A percentile compares a stretch with the other conserved stretches of the same genome.
phyloP scores from a whole-genome alignment of 257 asterid genomes.

The Ilex asprella region DNA sequence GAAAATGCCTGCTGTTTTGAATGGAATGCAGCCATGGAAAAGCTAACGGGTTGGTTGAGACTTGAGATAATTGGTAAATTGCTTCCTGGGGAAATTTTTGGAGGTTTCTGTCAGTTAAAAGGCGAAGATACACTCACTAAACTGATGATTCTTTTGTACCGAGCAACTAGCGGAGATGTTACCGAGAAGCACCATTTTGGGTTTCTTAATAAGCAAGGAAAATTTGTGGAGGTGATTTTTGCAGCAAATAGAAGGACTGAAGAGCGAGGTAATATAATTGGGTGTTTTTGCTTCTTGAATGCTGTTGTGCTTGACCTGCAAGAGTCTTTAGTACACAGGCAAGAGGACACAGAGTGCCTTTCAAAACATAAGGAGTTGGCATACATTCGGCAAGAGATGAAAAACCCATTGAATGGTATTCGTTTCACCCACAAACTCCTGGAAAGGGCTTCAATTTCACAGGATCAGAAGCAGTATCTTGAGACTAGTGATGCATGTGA shows the following conservation, averaged over 20 bases:
- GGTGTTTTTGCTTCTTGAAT: constrained; percentile 63
- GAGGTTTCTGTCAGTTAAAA: constrained; percentile 48
- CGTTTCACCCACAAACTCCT: constrained; percentile 55
- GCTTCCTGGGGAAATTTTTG: constrained; percentile 65
- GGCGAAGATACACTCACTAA: constrained; percentile 42
- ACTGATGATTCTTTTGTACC: constrained; percentile 53
- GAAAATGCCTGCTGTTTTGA: constrained; percentile 61
- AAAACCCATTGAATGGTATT: constrained; percentile 52
- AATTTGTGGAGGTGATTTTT: constrained; percentile 43
- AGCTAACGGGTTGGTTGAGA: constrained; percentile 55
- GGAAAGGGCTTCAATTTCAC: constrained; percentile 33
- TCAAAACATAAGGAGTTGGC: constrained; percentile 40
- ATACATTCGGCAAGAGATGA: constrained; percentile 54
- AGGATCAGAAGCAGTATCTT: constrained; percentile 44
- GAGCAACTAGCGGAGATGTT: constrained; percentile 47
- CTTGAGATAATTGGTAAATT: constrained; percentile 45
- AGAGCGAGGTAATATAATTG: constrained; percentile 35
- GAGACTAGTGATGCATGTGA: constrained; percentile 65
- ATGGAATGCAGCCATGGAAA: constrained; percentile 72
- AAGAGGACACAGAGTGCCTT: constrained; percentile 15
- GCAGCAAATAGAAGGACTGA: constrained; percentile 45
- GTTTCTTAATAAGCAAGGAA: constrained; percentile 43
- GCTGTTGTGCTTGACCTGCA: constrained; percentile 16
- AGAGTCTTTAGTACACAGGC: constrained; percentile 6
- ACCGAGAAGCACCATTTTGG: constrained; percentile 42